Base-by-base conservation (phyloP, 208 protist species). In the Acanthamoeba royreba region DNA sequence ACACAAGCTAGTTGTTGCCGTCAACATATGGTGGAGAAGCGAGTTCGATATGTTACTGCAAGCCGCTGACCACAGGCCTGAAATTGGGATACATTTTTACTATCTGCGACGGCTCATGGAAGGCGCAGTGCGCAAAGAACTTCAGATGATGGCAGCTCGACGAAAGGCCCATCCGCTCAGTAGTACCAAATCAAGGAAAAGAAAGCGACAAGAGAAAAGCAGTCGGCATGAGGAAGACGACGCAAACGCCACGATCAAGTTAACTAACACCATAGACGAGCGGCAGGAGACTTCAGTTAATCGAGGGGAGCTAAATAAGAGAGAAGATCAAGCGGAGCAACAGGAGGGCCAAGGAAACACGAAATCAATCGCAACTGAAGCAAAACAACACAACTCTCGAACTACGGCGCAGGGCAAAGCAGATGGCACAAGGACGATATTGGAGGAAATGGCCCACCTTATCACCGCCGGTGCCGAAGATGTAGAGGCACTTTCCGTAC, bases 21-120 rank as follows among this genome's bases (percentile, higher is more conserved):
- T 87, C 43, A 87, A 87, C 77, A 61, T 87, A 13, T 87, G 77
- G 77, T 87, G 77, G 77, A 4, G 28, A 25, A 53, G 77, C 77
- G 47, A 87, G n/a, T 87, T 87, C 77, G 77, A 87, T n/a, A 7
- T 87, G 13, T 25, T 87, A 28, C 31, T 87, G 11, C 31, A 87
- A 11, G 77, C 43, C 4, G 28, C 17, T 19, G 66, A n/a, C 46
- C 9, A 85, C 22, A 25, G 17, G 9, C 25, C 40, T 35, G 7
- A 47, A 40, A 79, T 40, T 7, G 77, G 77, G 25, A 87, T 87
- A 45, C 42, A 87, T 8, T 28, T 87, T 2, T 87, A 87, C 77
- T 87, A 87, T 33, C 31, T 45, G 46, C 7, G 77, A 4, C 17
- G 77, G 77, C 8, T 87, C 4, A 55, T 87, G 77, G 77, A 87